phyloP scores from a whole-genome alignment of 768 basidiomycete species.

The Candolleomyces efflorescens region DNA sequence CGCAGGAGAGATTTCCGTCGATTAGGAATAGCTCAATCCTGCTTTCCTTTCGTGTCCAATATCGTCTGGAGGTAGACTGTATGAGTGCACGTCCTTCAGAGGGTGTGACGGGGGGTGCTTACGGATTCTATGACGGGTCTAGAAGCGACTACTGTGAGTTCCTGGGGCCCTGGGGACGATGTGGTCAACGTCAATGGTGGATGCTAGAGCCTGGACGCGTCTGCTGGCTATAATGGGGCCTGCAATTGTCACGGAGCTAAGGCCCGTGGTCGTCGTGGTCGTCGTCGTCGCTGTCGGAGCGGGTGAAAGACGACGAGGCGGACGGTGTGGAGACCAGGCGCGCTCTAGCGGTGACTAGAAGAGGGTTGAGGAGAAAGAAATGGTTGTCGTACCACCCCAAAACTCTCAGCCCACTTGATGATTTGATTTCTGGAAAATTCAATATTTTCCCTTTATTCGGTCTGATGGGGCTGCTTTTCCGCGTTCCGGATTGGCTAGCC shows the following conservation, averaged over 20 bases:
- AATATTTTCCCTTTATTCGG: not conserved
- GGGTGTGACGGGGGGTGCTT: too few species aligned
- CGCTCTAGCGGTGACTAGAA: not conserved
- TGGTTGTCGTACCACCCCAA: not conserved
- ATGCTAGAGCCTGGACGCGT: not conserved
- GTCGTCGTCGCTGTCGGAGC: not conserved
- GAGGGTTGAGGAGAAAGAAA: not conserved
- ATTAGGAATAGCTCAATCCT: not conserved
- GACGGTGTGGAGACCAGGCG: not conserved
- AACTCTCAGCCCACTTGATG: slow-evolving; percentile 11
- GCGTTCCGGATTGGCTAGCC: not conserved
- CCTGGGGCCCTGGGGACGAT: not conserved
- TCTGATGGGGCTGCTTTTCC: not conserved
- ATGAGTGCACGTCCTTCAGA: too few species aligned
- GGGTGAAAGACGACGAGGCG: not conserved
- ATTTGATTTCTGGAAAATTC: not conserved
- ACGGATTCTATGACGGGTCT: not conserved
- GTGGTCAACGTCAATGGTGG: not conserved
- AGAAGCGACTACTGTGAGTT: not conserved
- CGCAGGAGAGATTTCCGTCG: not conserved
- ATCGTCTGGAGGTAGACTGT: too few species aligned
- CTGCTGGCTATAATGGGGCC: not conserved
- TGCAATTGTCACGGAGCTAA: slow-evolving; percentile 1
- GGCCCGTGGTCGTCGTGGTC: not conserved
- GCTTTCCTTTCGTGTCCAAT: not conserved